phyloP scores from a whole-genome alignment of 495 filamentous ascomycete species.

The Physcia stellaris region DNA sequence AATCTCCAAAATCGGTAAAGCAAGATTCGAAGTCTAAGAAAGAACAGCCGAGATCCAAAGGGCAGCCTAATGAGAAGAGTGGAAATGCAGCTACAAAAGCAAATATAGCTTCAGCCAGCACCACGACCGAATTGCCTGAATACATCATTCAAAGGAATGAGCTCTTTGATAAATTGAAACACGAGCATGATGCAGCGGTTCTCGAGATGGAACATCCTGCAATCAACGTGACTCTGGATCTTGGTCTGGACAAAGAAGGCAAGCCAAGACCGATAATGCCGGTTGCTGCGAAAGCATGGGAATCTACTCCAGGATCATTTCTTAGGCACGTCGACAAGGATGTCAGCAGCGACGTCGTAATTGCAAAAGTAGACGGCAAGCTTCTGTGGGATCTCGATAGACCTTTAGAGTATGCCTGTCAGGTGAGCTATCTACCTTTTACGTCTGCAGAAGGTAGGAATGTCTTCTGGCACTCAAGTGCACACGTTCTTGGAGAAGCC shows the following conservation, averaged over 20 bases:
- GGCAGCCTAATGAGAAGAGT: conserved; percentile 8
- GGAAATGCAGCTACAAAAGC: too few species aligned
- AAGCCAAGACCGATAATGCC: conserved; percentile 21
- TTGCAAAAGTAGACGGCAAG: conserved; percentile 66
- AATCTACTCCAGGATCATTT: conserved; percentile 40
- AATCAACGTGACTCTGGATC: conserved; percentile 36
- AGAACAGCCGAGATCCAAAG: too few species aligned
- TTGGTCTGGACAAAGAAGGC: conserved; percentile 27
- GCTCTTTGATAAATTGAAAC: conserved; percentile 79
- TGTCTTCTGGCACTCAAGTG: conserved; percentile 88
- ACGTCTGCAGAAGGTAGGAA: conserved; percentile 69
- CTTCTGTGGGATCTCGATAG: conserved; percentile 85
- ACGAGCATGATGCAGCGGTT: conserved; percentile 61
- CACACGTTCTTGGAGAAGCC: conserved; percentile 88
- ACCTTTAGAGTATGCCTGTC: conserved; percentile 70
- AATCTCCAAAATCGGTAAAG: too few species aligned
- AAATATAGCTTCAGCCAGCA: conserved; percentile 38
- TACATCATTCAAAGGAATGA: conserved; percentile 72
- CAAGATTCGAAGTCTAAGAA: too few species aligned
- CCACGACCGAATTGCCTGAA: conserved; percentile 70
- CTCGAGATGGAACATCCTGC: conserved; percentile 31
- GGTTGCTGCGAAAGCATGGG: conserved; percentile 36
- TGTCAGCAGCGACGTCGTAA: conserved; percentile 42
- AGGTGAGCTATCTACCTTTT: conserved; percentile 69
- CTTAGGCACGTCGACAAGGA: conserved; percentile 39